Evolutionary conservation across 225 moss, liverwort and hornwort genomes (phyloP), one percentile per base, ranked within the genome.

Genomic region (Straminergon stramineum): DNA sequence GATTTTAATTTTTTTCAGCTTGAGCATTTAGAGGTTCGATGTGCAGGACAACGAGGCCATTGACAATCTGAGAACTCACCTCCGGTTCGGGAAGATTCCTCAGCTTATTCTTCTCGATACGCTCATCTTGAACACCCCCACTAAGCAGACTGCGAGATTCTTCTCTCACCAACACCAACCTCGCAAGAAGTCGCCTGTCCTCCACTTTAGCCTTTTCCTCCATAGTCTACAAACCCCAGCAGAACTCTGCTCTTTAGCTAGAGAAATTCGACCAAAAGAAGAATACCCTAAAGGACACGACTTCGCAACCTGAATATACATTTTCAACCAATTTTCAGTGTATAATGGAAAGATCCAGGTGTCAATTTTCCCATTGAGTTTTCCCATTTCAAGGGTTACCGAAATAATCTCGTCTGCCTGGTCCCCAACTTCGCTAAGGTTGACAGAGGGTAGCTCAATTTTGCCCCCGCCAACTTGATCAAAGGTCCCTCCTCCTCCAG

Each of bases 401-500:
- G 87, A 57, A 82, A 99, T 91, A 28, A 99, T 95, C 58, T 97
- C 99, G 88, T 99, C 97, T 89, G 99, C 99, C 95, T 97, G 97
- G 84, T 95, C 95, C 48, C 95, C 97, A 87, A 97, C 90, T 57
- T 96, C 95, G 45, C 87, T 94, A 39, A 99, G 91, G 84, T 97
- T 97, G 71, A 93, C 97, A 62, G 86, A 93, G 51, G 99, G 97
- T 68, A 99, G 92, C 81, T 90, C 85, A 61, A 97, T 34, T 90
- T 97, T 97, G 22, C 96, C 95, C 75, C 97, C 97, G 89, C 92
- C 95, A 84, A 91, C 93, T 84, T 95, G 93, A 86, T 95, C 94
- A 84, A 97, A 99, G 37, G 93, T 95, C 52, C 99, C 99, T 75
- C 99, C 99, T 90, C 99, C 99, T 88, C 97, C 97, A 86, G 99